Conservation (phyloP, 2,329 filamentous ascomycete species). For the Fusarium tuaranense region DNA sequence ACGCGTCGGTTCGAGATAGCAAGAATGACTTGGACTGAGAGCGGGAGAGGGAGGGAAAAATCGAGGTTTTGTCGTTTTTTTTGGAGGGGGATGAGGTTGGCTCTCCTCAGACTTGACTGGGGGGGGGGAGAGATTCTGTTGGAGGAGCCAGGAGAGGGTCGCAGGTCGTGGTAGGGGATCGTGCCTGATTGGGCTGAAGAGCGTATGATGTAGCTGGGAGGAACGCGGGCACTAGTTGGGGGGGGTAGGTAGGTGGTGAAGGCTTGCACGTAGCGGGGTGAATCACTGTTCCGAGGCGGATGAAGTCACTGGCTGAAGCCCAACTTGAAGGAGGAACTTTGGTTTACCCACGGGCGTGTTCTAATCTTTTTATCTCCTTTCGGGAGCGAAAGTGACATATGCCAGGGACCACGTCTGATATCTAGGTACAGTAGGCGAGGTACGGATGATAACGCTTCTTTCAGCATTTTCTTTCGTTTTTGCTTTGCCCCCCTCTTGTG, state of each 20-base stretch:
- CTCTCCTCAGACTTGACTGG: constrained; percentile 26
- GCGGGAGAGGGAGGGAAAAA: neutral
- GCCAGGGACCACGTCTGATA: neutral
- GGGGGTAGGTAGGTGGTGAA: neutral
- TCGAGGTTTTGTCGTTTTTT: constrained; percentile 20
- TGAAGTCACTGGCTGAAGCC: constrained; percentile 21
- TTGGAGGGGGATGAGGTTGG: constrained; percentile 34
- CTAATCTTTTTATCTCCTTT: constrained; percentile 3
- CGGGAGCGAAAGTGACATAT: neutral
- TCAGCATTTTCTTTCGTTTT: neutral
- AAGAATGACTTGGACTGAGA: constrained; percentile 4
- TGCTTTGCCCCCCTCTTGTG: neutral
- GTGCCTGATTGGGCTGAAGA: constrained; percentile 43
- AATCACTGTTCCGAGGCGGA: constrained; percentile 23
- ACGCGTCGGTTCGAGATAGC: constrained; percentile 3
- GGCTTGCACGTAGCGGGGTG: constrained; percentile 21
- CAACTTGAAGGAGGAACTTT: neutral
- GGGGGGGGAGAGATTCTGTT: constrained; percentile 38
- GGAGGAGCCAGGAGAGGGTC: constrained; percentile 36
- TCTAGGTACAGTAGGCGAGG: neutral
- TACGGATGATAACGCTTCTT: neutral
- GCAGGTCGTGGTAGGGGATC: constrained; percentile 34
- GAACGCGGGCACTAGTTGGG: constrained; percentile 24
- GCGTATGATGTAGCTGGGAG: constrained; percentile 40
- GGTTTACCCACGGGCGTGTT: neutral